Percentiles rank a stretch among this genome's conserved stretches.
phyloP scores from a whole-genome alignment of 768 basidiomycete genomes.

The Russula dissimulans region DNA sequence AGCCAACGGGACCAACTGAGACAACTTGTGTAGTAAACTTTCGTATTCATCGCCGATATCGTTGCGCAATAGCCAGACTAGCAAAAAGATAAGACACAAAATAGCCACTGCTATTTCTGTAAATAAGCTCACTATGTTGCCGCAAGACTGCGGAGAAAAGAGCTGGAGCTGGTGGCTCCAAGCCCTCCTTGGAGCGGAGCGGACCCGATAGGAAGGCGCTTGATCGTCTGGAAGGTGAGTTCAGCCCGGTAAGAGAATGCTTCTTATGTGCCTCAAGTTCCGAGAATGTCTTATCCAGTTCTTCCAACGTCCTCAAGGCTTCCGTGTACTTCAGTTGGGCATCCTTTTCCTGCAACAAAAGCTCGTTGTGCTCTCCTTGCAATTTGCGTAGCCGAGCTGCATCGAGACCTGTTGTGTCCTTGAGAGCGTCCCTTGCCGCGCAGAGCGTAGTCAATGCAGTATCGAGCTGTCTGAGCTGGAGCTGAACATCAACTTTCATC shows the following conservation, averaged over 20 bases:
- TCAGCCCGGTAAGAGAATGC: constrained; percentile 13
- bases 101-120: neutral
- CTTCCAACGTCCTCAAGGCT: constrained; percentile 50
- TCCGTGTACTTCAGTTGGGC: constrained; percentile 47
- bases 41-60: constrained; percentile 44
- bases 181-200: neutral
- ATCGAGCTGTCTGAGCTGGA: constrained; percentile 51
- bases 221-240: constrained; percentile 13
- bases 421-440: constrained; percentile 38
- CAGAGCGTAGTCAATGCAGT: constrained; percentile 48
- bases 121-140: constrained; percentile 51
- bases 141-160: constrained; percentile 53
- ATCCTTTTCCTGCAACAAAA: constrained; percentile 33
- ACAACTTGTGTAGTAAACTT: constrained; percentile 46
- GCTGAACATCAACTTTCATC: constrained; percentile 58
- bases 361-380: constrained; percentile 43
- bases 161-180: constrained; percentile 49
- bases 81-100: constrained; percentile 1
- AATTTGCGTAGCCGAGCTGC: constrained; percentile 49
- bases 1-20: constrained; percentile 45
- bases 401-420: constrained; percentile 44
- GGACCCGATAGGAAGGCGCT: constrained; percentile 7
- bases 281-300: constrained; percentile 47
- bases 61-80: constrained; percentile 63
- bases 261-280: constrained; percentile 37